A percentile compares a stretch with the other conserved stretches of the same genome.
phyloP scores from a whole-genome alignment of 257 asterid genomes.

The Coffea eugenioides region DNA sequence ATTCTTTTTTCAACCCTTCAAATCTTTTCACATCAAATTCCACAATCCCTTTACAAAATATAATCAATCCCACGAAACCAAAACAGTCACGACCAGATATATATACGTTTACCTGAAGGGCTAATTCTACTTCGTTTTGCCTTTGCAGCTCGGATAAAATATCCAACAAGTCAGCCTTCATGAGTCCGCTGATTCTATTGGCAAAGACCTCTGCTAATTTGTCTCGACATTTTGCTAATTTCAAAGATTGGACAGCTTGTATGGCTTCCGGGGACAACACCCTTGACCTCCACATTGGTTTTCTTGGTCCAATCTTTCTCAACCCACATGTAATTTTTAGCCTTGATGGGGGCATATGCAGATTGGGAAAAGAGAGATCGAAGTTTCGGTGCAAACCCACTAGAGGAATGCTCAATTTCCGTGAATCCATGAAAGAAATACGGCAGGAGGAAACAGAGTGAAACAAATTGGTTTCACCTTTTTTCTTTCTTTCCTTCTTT shows the following conservation, averaged over 20 bases:
- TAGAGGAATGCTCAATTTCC: constrained; percentile 24
- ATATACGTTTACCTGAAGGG: constrained; percentile 35
- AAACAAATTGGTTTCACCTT: too few relatives aligned
- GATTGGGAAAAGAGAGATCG: constrained; percentile 12
- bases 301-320: constrained; percentile 57
- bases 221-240: constrained; percentile 50
- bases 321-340: constrained; percentile 43
- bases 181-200: constrained; percentile 53
- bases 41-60: too few relatives aligned
- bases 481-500: too few relatives aligned
- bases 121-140: constrained; percentile 60
- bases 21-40: too few relatives aligned
- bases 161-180: constrained; percentile 67
- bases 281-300: constrained; percentile 67
- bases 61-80: not conserved
- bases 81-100: not conserved
- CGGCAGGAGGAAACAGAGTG: not conserved
- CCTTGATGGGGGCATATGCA: not conserved
- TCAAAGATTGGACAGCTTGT: constrained; percentile 71
- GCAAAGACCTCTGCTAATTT: constrained; percentile 44
- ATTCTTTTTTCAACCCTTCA: too few relatives aligned
- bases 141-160: constrained; percentile 62
- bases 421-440: constrained; percentile 26
- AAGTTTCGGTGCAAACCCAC: constrained; percentile 21
- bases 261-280: constrained; percentile 68